These are phyloP conservation scores for Coemansia sp. DNA, from an alignment of 192 early-diverging fungal species.

Conservation along the genomic window DNA sequence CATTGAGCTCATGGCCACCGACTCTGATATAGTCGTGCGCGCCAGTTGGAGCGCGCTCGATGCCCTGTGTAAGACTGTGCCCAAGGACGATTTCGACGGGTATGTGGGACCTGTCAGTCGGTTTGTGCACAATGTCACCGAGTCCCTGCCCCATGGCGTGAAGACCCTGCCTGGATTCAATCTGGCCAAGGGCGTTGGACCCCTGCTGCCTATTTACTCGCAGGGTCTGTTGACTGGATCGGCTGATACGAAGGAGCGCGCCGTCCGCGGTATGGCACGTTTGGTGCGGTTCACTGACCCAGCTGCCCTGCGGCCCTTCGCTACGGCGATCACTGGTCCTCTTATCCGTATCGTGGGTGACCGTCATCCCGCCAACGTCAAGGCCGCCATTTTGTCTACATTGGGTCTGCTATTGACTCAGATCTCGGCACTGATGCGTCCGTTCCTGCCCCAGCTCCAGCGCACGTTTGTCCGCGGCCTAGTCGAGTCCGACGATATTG, in stretches of 20 bases:
- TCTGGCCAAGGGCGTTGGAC: constrained; percentile 91
- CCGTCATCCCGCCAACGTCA: constrained; percentile 88
- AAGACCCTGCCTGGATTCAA: constrained; percentile 79
- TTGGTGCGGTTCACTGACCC: constrained; percentile 62
- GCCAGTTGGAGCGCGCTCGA: constrained; percentile 82
- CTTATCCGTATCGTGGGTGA: constrained; percentile 98
- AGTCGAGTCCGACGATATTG: constrained; percentile 72
- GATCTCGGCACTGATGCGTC: constrained; percentile 87
- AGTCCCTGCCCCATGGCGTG: constrained; percentile 41
- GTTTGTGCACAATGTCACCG: constrained; percentile 65
- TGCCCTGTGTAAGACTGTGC: constrained; percentile 77
- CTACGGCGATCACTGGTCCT: constrained; percentile 95
- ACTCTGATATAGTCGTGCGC: constrained; percentile 63
- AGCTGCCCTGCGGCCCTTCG: constrained; percentile 82
- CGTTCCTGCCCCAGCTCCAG: constrained; percentile 98
- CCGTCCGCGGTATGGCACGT: constrained; percentile 86
- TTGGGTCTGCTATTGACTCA: constrained; percentile 80
- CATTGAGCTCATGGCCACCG: constrained; percentile 69
- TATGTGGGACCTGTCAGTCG: constrained; percentile 73
- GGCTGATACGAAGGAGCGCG: constrained; percentile 81
- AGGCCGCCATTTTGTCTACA: constrained; percentile 90
- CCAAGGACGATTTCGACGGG: constrained; percentile 88
- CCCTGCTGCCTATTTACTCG: constrained; percentile 89
- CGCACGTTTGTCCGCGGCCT: constrained; percentile 94
- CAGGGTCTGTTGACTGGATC: constrained; percentile 92